Conservation (phyloP, 2,329 filamentous ascomycete species). For the Rutstroemia sp. region DNA sequence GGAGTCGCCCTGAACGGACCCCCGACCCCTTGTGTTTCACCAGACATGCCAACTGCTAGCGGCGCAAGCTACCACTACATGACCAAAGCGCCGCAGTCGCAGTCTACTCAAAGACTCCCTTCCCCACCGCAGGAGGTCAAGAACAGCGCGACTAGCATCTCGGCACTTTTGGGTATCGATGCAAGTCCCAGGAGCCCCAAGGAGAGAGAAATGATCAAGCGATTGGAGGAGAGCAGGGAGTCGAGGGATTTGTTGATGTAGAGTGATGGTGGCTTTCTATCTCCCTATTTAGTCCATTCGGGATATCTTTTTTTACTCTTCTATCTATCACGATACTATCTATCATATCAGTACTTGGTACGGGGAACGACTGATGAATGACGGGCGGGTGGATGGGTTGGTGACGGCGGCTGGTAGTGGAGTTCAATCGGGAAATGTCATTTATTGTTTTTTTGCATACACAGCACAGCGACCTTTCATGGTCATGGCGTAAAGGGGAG, state of each 20-base stretch:
- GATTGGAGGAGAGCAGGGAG: conserved; percentile 42
- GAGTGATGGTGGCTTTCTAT: background rate
- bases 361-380: background rate
- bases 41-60: conserved; percentile 19
- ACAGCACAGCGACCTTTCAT: too few relatives aligned
- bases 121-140: conserved; percentile 38
- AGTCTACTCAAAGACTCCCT: conserved; percentile 44
- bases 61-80: background rate
- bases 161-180: conserved; percentile 50
- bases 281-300: too few relatives aligned
- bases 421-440: background rate
- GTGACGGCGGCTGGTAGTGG: background rate
- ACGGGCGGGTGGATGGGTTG: background rate
- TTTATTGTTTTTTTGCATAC: too few relatives aligned
- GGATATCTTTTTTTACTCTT: too few relatives aligned
- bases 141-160: conserved; percentile 45
- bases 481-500: too few relatives aligned
- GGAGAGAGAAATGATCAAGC: conserved; percentile 49
- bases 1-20: conserved; percentile 30
- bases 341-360: background rate
- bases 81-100: conserved; percentile 28
- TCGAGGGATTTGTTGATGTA: conserved; percentile 12
- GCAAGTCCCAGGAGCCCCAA: conserved; percentile 32
- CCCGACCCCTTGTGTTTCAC: conserved; percentile 30
- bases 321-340: too few relatives aligned